These are phyloP conservation scores for Umbilicus rupestris DNA, from an alignment of 164 flowering plant genomes.

Conservation along the genomic window DNA sequence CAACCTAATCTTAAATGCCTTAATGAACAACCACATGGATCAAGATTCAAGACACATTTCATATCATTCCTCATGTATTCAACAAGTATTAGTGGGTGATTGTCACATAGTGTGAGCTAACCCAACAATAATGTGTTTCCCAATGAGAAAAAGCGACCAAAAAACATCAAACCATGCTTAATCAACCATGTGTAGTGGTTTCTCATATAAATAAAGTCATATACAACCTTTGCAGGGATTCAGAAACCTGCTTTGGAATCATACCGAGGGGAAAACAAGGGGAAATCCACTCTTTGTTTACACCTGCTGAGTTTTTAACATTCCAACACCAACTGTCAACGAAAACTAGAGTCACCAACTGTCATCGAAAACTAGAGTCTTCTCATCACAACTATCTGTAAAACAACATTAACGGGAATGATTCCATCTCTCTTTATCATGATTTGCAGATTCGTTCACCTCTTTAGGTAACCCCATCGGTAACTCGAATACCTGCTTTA, in stretches of 20 bases:
- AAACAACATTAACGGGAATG: not conserved
- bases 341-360: not conserved
- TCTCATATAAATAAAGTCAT: no score
- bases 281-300: not conserved
- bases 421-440: not conserved
- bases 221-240: not conserved
- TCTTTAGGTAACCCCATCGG: no score
- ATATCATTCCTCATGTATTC: not conserved
- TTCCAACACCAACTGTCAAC: not conserved
- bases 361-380: not conserved
- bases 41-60: not conserved
- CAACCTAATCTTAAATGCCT: not conserved
- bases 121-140: not conserved
- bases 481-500: no score
- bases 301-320: not conserved
- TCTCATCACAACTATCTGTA: not conserved
- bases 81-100: not conserved
- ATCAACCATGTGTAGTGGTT: no score
- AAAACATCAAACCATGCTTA: no score
- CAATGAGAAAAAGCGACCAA: no score
- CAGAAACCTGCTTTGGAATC: not conserved
- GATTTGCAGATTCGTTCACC: no score
- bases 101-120: not conserved
- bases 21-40: not conserved
- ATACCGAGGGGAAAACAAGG: slow-evolving; percentile 9